phyloP scores from a whole-genome alignment of 2,329 filamentous ascomycete genomes.

The Myriosclerotinia curreyana region DNA sequence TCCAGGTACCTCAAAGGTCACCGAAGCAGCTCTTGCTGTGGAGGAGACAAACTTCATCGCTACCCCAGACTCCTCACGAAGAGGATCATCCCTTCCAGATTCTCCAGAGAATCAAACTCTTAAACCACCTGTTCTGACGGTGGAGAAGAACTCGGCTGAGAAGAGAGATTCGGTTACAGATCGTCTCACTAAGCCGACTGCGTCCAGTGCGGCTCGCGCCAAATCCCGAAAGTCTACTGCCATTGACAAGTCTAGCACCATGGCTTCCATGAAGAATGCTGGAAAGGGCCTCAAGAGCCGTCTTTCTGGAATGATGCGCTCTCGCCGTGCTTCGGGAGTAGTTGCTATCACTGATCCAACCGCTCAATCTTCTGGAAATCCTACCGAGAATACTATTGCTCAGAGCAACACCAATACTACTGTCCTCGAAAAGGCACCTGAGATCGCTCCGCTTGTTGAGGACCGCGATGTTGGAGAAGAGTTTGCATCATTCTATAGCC shows the following conservation, averaged over 20 bases:
- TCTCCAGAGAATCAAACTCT: slow-evolving; percentile 2
- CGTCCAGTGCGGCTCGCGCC: background rate
- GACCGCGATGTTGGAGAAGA: background rate
- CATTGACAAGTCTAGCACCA: background rate
- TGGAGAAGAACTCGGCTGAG: slow-evolving; percentile 1
- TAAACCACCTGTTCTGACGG: background rate
- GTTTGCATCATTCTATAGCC: background rate
- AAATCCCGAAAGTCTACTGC: too few relatives aligned
- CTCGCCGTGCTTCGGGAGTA: background rate
- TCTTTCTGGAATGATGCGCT: slow-evolving; percentile 13
- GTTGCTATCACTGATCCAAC: too few relatives aligned
- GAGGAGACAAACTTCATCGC: too few relatives aligned
- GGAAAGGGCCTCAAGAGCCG: slow-evolving; percentile 19
- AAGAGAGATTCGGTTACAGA: background rate
- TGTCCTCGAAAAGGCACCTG: background rate
- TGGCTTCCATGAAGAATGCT: slow-evolving; percentile 17
- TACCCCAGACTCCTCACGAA: too few relatives aligned
- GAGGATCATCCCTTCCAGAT: slow-evolving; percentile 2
- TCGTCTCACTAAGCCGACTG: slow-evolving; percentile 5
- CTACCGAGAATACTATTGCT: too few relatives aligned
- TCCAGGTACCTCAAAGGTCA: too few relatives aligned
- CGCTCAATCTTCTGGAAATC: too few relatives aligned
- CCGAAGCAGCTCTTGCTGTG: too few relatives aligned
- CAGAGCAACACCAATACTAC: too few relatives aligned
- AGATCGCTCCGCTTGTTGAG: background rate